Percentiles rank a stretch among this genome's conserved stretches.
These are phyloP conservation scores for Aspergillaceae sp. DNA, from an alignment of 2,329 filamentous ascomycete genomes.

Conservation along the genomic window DNA sequence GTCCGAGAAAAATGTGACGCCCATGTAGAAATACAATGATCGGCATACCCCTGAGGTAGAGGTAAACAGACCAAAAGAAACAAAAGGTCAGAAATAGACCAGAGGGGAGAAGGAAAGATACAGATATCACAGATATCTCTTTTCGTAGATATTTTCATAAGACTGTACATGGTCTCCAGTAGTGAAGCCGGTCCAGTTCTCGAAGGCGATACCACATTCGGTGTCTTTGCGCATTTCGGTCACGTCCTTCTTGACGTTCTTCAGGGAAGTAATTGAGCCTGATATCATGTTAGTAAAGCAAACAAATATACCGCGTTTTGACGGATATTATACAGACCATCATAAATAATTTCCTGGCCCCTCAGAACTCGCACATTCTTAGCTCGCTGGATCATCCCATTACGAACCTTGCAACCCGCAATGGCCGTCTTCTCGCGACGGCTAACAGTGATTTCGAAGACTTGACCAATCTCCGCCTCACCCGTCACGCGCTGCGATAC, in stretches of 20 bases:
- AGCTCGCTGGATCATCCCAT: conserved; percentile 60
- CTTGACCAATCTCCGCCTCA: conserved; percentile 74
- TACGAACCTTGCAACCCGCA: conserved; percentile 80
- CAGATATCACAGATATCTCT: conserved; percentile 43
- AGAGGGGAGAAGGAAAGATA: background rate
- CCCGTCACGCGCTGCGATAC: conserved; percentile 65
- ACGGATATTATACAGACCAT: conserved; percentile 54
- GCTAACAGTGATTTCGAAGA: conserved; percentile 77
- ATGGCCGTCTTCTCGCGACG: conserved; percentile 63
- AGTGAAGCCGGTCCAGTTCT: conserved; percentile 67
- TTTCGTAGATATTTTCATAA: conserved; percentile 70
- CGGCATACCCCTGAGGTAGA: background rate
- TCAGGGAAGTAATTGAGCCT: conserved; percentile 75
- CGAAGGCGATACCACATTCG: conserved; percentile 88
- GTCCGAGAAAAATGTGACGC: background rate
- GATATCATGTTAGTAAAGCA: background rate
- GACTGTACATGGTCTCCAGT: conserved; percentile 80
- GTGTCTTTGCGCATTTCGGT: conserved; percentile 79
- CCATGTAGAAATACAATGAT: conserved; percentile 6
- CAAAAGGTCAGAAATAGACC: background rate
- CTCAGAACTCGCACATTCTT: conserved; percentile 64
- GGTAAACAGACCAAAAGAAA: too few species aligned
- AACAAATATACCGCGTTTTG: too few species aligned
- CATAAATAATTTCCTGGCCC: conserved; percentile 61
- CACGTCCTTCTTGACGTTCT: conserved; percentile 88